Base-by-base conservation (phyloP, 768 basidiomycete genomes). In the Collybia sordida region DNA sequence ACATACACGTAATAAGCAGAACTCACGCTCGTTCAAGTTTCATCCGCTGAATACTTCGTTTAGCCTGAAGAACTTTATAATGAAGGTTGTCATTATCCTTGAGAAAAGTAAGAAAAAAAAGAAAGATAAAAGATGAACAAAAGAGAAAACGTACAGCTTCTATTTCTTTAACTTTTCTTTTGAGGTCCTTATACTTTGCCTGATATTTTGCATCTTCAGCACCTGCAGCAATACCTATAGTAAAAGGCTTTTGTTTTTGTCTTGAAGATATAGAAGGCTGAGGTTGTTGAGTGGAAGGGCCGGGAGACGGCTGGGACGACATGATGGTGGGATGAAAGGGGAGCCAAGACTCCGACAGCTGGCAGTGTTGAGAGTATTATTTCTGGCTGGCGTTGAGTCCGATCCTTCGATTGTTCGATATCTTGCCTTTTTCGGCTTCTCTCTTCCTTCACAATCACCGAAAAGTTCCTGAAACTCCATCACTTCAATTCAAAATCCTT, bases 41-140 rank as follows among this genome's bases (percentile, higher is more conserved):
- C 81, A 92, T 87, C 36, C 91, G 79, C 65, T 90, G 89, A 37
- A 93, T 90, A 60, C 82, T 86, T 59, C 85, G 83, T 68, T 88
- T 92, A 24, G 90, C 82, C 63, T 85, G 77, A 23, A 90, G 72
- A 31, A 91, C 82, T 66, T 90, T 89, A 75, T 85, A 82, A 63
- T 88, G 81, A 51, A 93, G 78, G 69, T 86, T 90, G 75, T 93
- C 91, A 69, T 93, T 93, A 69, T 93, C 90, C 91, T 93, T 49
- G 49, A 51, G 47, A 37, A 50, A 53, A 59, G 53, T 54, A 49
- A 57, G 51, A 58, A 53, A 34, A 50, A 44, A 19, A 53, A 38
- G 25, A 45, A 18, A 21, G 39, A 37, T 35, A 54, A 18, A 56
- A 45, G 42, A 45, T 31, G 47, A 50, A 45, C 31, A 52, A n/a